A percentile compares a stretch with the other conserved stretches of the same genome.
Evolutionary conservation across 2,329 filamentous ascomycete species (phyloP).

Genomic region (Microdochium bolleyi): DNA sequence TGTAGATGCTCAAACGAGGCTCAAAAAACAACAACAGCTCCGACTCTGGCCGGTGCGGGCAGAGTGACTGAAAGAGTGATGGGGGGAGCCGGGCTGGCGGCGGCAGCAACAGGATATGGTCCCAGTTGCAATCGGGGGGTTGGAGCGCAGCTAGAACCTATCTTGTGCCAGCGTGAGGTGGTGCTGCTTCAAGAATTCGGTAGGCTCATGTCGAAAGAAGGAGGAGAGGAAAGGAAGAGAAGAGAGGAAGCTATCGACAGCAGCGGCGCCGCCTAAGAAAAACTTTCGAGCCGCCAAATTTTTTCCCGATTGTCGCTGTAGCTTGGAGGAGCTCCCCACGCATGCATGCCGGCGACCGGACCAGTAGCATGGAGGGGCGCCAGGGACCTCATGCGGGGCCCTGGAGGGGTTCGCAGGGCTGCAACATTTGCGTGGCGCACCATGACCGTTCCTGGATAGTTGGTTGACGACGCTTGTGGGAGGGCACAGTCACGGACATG

Average conservation of each 20-base stretch:
- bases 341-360: not conserved
- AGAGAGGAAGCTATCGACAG: not conserved
- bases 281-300: slow-evolving; percentile 1
- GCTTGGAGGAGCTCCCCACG: not conserved
- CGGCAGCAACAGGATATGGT: slow-evolving; percentile 1
- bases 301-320: not conserved
- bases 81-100: not conserved
- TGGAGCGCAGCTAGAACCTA: not conserved
- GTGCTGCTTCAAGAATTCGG: not conserved
- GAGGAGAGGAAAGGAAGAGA: not conserved
- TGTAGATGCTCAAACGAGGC: not conserved
- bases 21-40: not conserved
- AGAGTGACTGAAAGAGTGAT: not conserved
- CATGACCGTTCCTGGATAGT: not conserved
- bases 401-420: not conserved
- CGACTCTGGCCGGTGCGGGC: not conserved
- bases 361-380: not conserved
- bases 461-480: not conserved
- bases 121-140: not conserved
- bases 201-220: not conserved
- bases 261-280: not conserved
- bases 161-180: not conserved
- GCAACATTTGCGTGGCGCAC: not conserved
- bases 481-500: too few relatives aligned
- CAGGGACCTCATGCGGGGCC: not conserved